These are phyloP conservation scores for Trichoderma pleuroti DNA, from an alignment of 2,329 filamentous ascomycete species.

Conservation along the genomic window DNA sequence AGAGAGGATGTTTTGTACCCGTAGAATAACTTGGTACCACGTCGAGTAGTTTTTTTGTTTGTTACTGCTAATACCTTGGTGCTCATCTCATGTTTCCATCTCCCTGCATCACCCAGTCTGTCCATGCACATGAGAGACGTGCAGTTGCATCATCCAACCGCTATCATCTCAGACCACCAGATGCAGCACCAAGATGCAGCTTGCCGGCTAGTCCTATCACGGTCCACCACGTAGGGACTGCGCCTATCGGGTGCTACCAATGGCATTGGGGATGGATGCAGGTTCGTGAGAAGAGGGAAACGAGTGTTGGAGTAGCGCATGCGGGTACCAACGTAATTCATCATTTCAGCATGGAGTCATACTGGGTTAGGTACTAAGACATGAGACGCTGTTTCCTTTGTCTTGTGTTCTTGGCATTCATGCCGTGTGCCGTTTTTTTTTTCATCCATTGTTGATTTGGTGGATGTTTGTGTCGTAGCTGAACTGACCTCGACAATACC, in stretches of 20 bases:
- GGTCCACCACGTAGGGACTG: constrained; percentile 5
- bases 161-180: neutral
- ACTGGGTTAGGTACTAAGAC: neutral
- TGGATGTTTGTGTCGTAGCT: neutral
- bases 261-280: neutral
- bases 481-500: neutral
- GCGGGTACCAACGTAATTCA: neutral
- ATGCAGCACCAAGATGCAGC: neutral
- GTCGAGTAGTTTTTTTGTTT: neutral
- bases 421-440: neutral
- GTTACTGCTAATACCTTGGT: neutral
- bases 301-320: neutral
- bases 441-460: neutral
- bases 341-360: neutral
- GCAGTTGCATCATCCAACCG: neutral
- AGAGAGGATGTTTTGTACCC: neutral
- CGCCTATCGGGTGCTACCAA: neutral
- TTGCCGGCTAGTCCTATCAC: constrained; percentile 9
- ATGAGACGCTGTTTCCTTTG: neutral
- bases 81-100: neutral
- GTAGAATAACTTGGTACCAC: neutral
- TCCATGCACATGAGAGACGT: neutral
- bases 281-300: neutral
- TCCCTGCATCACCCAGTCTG: neutral
- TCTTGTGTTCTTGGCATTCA: neutral